Evolutionary conservation across 495 filamentous ascomycete species (phyloP).

Genomic region (Aspergillus funiculosus): DNA sequence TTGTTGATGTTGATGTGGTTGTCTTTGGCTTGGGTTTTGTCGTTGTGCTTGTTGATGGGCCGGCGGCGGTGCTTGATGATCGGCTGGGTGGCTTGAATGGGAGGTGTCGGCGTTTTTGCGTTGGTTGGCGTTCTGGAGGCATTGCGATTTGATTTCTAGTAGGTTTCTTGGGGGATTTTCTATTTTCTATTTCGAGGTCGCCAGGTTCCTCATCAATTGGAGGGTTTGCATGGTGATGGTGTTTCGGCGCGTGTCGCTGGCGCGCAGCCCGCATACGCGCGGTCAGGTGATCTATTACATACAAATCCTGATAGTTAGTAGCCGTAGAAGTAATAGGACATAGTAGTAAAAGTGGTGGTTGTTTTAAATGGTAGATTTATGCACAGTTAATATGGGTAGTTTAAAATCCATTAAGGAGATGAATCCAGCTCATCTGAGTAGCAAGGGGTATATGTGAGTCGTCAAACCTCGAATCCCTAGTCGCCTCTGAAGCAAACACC

Average conservation of each 20-base stretch:
- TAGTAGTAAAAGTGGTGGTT: too few relatives aligned
- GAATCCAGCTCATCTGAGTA: too few relatives aligned
- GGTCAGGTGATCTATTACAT: constrained; percentile 30
- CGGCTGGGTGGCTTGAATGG: constrained; percentile 50
- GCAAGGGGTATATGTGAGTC: too few relatives aligned
- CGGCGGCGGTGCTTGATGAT: constrained; percentile 21
- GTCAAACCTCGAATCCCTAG: too few relatives aligned
- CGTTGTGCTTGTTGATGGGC: constrained; percentile 8
- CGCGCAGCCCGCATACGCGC: constrained; percentile 23
- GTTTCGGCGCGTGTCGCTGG: constrained; percentile 6
- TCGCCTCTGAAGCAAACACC: too few relatives aligned
- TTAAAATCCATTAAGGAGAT: too few relatives aligned
- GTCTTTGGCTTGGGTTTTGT: constrained; percentile 16
- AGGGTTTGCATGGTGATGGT: background rate
- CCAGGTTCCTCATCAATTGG: too few relatives aligned
- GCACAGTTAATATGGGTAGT: too few relatives aligned
- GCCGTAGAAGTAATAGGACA: too few relatives aligned
- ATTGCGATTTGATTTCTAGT: constrained; percentile 18
- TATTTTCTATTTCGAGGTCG: background rate
- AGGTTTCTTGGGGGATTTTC: background rate
- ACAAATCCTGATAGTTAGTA: too few relatives aligned
- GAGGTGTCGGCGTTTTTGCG: constrained; percentile 39
- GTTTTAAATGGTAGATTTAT: too few relatives aligned
- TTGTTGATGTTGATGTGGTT: constrained; percentile 12
- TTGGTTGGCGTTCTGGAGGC: constrained; percentile 32